Evolutionary conservation across 345 rosid species (phyloP), one percentile per base, ranked within the genome.

Genomic region (Salix caprea): DNA sequence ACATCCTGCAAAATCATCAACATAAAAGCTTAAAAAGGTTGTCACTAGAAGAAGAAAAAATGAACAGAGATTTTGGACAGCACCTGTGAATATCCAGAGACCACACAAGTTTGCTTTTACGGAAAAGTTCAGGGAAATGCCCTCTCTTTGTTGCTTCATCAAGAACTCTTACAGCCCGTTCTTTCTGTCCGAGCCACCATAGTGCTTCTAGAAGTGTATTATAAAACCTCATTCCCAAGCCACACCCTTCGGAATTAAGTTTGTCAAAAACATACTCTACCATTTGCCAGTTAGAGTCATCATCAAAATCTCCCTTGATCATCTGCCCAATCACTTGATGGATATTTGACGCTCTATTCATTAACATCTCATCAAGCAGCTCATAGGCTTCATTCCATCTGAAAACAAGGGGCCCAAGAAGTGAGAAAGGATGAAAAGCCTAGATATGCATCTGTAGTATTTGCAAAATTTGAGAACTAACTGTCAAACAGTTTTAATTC

Each of bases 111-210:
- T 90, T 96, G 91, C 90, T 93, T 86, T 83, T 83, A 54, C 94
- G 92, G 76, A 83, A 95, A 78, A 93, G 87, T 89, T 93, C 98
- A 32, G 99, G 98, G 82, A 91, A 95, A 72, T 90, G 89, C 52
- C 96, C 97, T 77, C 96, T 87, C 78, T 90, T 91, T 67, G 88
- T 88, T 73, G 96, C 96, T 80, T 93, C 98, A 54, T 75, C 79
- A 39, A 96, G 91, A 80, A 93, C 93, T 84, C 90, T 91, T 73
- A 91, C 93, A 64, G 97, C 96, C 46, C 99, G 89, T 84, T 90
- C 91, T 86, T 81, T 91, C 87, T 91, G 98, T 77, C 92, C 94
- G 46, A 95, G 81, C 94, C 97, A 91, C 99, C 99, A 95, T 74
- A 91, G 94, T 61, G 98, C 94, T 83, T 95, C 99, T 67, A 93